Conservation (phyloP, 345 rosid genomes). For the Boechera divaricarpa region DNA sequence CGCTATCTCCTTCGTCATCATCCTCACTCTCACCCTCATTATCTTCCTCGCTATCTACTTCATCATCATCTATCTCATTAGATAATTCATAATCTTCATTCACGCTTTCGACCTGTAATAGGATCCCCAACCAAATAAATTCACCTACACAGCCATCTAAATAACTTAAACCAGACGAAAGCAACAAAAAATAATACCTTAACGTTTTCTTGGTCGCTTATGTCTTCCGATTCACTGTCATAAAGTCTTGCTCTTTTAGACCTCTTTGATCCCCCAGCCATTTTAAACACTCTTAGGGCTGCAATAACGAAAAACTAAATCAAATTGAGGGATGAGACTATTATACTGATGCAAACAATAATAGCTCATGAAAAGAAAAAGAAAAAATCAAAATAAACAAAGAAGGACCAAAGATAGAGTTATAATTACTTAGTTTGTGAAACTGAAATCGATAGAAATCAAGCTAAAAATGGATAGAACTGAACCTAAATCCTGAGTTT, state of each 20-base stretch:
- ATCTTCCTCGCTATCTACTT: slow-evolving; percentile 34
- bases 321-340: background rate
- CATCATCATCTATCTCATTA: slow-evolving; percentile 39
- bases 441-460: background rate
- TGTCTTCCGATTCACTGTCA: slow-evolving; percentile 45
- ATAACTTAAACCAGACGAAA: slow-evolving; percentile 2
- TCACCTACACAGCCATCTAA: slow-evolving; percentile 17
- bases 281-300: slow-evolving; percentile 29
- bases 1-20: slow-evolving; percentile 29
- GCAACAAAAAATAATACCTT: slow-evolving; percentile 14
- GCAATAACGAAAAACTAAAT: background rate
- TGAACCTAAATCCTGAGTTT: too few relatives aligned
- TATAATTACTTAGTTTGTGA: background rate
- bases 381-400: background rate
- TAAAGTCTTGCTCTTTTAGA: slow-evolving; percentile 45
- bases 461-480: background rate
- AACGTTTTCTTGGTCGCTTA: slow-evolving; percentile 42
- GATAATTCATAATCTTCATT: slow-evolving; percentile 14
- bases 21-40: slow-evolving; percentile 36
- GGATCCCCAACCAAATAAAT: background rate
- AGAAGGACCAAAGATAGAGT: background rate
- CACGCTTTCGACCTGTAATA: slow-evolving; percentile 28
- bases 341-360: background rate
- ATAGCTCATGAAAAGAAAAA: background rate
- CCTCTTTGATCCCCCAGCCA: slow-evolving; percentile 50